A percentile compares a stretch with the other conserved stretches of the same genome.
Evolutionary conservation across 768 basidiomycete species (phyloP).

Genomic region (Tephrocybe sp.): DNA sequence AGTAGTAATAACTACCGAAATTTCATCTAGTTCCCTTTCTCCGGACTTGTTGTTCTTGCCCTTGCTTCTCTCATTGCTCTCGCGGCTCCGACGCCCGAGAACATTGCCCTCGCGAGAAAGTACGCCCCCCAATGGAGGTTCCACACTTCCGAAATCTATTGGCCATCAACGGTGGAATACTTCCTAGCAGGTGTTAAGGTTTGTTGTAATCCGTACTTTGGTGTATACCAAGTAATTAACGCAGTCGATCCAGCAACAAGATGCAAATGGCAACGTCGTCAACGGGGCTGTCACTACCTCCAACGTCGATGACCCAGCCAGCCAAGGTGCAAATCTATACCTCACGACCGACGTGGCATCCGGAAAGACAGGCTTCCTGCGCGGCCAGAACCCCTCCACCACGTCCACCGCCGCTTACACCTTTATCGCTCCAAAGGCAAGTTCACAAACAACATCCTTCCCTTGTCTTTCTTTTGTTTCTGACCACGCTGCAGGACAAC

Average conservation of each 20-base stretch:
- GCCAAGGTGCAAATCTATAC: slow-evolving; percentile 13
- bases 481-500: slow-evolving; percentile 10
- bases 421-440: slow-evolving; percentile 19
- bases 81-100: slow-evolving; percentile 13
- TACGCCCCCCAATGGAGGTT: slow-evolving; percentile 20
- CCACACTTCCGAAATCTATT: slow-evolving; percentile 16
- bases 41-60: slow-evolving; percentile 6
- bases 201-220: neutral
- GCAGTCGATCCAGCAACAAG: slow-evolving; percentile 8
- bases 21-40: slow-evolving; percentile 2
- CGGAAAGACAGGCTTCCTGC: slow-evolving; percentile 16
- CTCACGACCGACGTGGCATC: slow-evolving; percentile 13
- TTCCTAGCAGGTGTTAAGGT: slow-evolving; percentile 19
- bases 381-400: slow-evolving; percentile 18
- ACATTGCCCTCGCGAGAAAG: slow-evolving; percentile 17
- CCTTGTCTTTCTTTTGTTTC: neutral
- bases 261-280: slow-evolving; percentile 13
- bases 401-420: slow-evolving; percentile 13
- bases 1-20: neutral
- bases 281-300: slow-evolving; percentile 5
- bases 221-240: neutral
- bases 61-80: slow-evolving; percentile 5
- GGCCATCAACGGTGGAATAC: slow-evolving; percentile 18
- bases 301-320: slow-evolving; percentile 10
- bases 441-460: too few relatives aligned